phyloP scores from a whole-genome alignment of 2,329 filamentous ascomycete species.

The Mycosphaerelloides madeirae region DNA sequence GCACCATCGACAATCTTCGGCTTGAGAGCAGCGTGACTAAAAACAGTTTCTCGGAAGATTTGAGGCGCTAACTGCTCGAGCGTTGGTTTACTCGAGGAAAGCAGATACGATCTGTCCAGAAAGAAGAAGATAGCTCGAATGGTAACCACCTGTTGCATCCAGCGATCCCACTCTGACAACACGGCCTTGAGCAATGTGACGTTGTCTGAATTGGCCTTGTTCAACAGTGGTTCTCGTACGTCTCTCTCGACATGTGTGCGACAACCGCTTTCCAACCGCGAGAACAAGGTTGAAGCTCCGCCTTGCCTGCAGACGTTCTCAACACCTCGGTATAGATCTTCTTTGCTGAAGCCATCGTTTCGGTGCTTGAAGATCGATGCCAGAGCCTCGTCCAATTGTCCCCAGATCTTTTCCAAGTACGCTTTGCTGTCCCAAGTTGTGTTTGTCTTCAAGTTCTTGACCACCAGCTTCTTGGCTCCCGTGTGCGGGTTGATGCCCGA shows the following conservation, averaged over 20 bases:
- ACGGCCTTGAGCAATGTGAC: constrained; percentile 60
- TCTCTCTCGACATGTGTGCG: constrained; percentile 56
- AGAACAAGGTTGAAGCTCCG: constrained; percentile 63
- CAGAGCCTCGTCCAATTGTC: constrained; percentile 69
- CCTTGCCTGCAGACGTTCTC: constrained; percentile 86
- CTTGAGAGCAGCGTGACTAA: constrained; percentile 50
- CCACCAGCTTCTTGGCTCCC: constrained; percentile 80
- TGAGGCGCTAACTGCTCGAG: constrained; percentile 76
- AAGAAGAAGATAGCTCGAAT: constrained; percentile 91
- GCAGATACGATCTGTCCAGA: constrained; percentile 81
- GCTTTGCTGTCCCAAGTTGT: constrained; percentile 62
- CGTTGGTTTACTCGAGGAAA: constrained; percentile 66
- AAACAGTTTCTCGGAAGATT: constrained; percentile 64
- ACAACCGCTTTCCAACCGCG: constrained; percentile 61
- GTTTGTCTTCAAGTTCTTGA: constrained; percentile 78
- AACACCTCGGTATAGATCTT: constrained; percentile 82
- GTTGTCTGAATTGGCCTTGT: constrained; percentile 52
- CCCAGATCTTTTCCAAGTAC: constrained; percentile 74
- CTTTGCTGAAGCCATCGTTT: constrained; percentile 62
- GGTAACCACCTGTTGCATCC: constrained; percentile 73
- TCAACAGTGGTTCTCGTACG: constrained; percentile 57
- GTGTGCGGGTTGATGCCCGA: constrained; percentile 63
- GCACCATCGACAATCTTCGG: constrained; percentile 61
- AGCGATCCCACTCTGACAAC: constrained; percentile 65
- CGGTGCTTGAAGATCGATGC: constrained; percentile 64